Conservation (phyloP, 352 stramenopile species). For the Globisporangium yorkense region DNA sequence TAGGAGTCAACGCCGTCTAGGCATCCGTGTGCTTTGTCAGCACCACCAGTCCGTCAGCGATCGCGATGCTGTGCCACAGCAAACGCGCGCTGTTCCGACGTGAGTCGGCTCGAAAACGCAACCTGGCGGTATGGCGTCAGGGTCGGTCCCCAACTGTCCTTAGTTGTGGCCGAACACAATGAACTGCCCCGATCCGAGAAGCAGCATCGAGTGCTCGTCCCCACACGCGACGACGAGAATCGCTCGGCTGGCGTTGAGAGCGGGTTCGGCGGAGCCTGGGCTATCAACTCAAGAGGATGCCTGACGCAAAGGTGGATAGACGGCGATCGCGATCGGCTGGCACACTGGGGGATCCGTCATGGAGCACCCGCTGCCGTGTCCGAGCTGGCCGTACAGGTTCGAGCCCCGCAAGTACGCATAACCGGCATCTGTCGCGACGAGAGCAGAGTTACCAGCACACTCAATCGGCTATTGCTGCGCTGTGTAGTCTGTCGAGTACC, state of each 20-base stretch:
- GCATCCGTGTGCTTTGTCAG: constrained; percentile 19
- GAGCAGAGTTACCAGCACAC: too few species aligned
- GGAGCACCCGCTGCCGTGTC: constrained; percentile 18
- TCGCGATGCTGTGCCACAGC: constrained; percentile 34
- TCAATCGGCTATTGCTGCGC: too few species aligned
- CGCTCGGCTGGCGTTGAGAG: background rate
- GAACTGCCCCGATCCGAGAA: constrained; percentile 39
- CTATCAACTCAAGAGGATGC: background rate
- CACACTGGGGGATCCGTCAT: constrained; percentile 14
- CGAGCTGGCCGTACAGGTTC: constrained; percentile 65
- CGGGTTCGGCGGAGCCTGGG: too few species aligned
- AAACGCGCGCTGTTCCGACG: background rate
- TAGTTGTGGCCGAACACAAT: constrained; percentile 63
- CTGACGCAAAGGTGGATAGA: background rate
- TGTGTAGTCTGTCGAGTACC: too few species aligned
- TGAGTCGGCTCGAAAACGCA: constrained; percentile 2
- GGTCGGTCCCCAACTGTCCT: constrained; percentile 62
- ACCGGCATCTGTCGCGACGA: constrained; percentile 21
- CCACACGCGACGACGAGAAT: constrained; percentile 51
- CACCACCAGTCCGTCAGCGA: constrained; percentile 40
- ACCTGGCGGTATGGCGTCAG: constrained; percentile 6
- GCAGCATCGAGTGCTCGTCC: constrained; percentile 56
- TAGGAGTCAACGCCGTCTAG: too few species aligned
- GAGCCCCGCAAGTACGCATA: constrained; percentile 52
- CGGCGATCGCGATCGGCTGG: constrained; percentile 12